A percentile compares a stretch with the other conserved stretches of the same genome.
phyloP scores from a whole-genome alignment of 495 filamentous ascomycete genomes.

The Penicillium flavigenum region DNA sequence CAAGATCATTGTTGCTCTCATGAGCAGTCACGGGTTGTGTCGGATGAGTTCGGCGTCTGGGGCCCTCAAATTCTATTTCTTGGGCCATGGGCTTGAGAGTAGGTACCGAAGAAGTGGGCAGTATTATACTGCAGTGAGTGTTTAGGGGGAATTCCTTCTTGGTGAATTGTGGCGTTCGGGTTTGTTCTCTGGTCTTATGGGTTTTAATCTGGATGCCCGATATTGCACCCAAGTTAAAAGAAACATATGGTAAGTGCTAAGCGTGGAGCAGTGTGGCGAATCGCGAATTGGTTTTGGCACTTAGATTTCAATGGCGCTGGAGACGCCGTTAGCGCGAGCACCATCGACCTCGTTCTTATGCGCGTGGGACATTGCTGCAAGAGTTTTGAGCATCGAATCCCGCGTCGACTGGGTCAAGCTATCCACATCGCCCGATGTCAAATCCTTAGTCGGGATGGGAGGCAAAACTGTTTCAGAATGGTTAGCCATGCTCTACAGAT shows the following conservation, averaged over 20 bases:
- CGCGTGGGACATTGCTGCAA: conserved; percentile 58
- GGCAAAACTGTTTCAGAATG: conserved; percentile 60
- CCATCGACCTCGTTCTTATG: conserved; percentile 23
- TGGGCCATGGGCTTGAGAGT: conserved; percentile 3
- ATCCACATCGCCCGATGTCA: conserved; percentile 81
- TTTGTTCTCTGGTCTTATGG: neutral
- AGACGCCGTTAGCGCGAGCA: conserved; percentile 29
- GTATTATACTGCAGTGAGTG: conserved; percentile 7
- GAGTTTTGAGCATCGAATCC: conserved; percentile 76
- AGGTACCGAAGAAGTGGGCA: conserved; percentile 14
- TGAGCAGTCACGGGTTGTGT: neutral
- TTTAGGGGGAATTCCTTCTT: neutral
- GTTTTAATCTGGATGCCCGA: neutral
- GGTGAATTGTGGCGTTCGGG: neutral
- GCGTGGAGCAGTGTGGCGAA: neutral
- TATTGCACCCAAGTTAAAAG: neutral
- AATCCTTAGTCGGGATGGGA: conserved; percentile 76
- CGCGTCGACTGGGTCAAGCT: conserved; percentile 66
- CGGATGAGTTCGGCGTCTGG: neutral
- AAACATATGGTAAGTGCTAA: neutral
- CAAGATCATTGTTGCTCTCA: neutral
- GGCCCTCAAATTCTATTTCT: neutral
- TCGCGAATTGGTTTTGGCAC: neutral
- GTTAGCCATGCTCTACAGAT: neutral
- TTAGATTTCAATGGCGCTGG: conserved; percentile 45